A percentile compares a stretch with the other conserved stretches of the same genome.
Evolutionary conservation across 2,329 filamentous ascomycete genomes (phyloP).

Genomic region (Proliferodiscus dingleyae): DNA sequence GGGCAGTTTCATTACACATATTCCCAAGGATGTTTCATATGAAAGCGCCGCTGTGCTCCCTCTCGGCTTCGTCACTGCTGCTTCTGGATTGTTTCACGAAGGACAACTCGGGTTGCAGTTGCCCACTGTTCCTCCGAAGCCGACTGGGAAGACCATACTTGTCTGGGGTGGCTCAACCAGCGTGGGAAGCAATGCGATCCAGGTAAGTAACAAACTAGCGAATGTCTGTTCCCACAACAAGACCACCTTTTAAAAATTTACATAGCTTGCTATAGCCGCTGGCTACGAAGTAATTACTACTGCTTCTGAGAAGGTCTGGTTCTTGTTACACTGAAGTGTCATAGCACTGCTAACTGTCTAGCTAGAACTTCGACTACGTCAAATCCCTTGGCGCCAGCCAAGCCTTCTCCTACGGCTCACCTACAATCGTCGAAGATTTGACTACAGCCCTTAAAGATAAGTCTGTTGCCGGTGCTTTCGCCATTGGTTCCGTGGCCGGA

Average conservation of each 20-base stretch:
- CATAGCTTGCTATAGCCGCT: slow-evolving; percentile 33
- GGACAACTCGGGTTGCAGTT: slow-evolving; percentile 4
- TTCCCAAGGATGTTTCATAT: slow-evolving; percentile 26
- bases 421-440: slow-evolving; percentile 27
- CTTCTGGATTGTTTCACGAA: slow-evolving; percentile 13
- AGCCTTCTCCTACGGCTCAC: slow-evolving; percentile 36
- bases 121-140: background rate
- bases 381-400: slow-evolving; percentile 35
- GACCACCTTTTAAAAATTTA: background rate
- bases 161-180: slow-evolving; percentile 21
- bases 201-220: slow-evolving; percentile 16
- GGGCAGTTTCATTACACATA: background rate
- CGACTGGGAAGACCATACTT: slow-evolving; percentile 15
- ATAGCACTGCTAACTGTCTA: background rate
- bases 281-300: slow-evolving; percentile 39
- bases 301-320: slow-evolving; percentile 26
- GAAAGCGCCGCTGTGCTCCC: slow-evolving; percentile 30
- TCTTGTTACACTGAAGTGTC: background rate
- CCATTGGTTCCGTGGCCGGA: slow-evolving; percentile 24
- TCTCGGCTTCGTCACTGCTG: slow-evolving; percentile 28
- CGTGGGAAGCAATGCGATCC: slow-evolving; percentile 34
- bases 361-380: slow-evolving; percentile 34
- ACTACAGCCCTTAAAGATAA: slow-evolving; percentile 29
- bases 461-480: slow-evolving; percentile 30
- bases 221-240: background rate